Evolutionary conservation across 768 basidiomycete genomes (phyloP), one percentile per base, ranked within the genome.

Genomic region (Naganishia onofrii): DNA sequence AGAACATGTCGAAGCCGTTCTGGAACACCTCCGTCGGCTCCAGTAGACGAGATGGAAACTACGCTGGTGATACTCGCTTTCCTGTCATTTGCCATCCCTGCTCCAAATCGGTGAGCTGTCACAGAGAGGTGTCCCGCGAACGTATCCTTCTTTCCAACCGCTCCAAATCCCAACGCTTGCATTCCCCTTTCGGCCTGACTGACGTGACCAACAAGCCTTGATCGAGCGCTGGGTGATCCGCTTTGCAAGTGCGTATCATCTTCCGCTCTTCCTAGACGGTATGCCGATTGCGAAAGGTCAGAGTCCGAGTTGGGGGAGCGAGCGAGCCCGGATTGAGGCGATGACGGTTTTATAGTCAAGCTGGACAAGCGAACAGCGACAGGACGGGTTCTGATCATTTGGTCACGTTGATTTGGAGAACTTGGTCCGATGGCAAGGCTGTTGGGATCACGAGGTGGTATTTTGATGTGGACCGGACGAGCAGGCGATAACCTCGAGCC

Each of bases 151-250:
- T 55, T 55, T 4, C 3, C 19, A 23, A 12, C 48, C 23, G n/a
- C 29, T 55, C 19, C 6, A 26, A 63, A 63, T 44, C 60, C 60
- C 38, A 63, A 46, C 7, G 60, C 60, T 9, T 42, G 23, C 60
- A 63, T 63, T 6, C 60, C 60, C 31, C 17, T 42, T 23, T 42
- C 38, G 60, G 3, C 38, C 10, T n/a, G 21, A 42, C 36, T 60
- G 21, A n/a, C 19, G 31, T 17, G 42, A 38, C 58, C 42, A n/a
- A 60, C 36, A 13, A 60, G 58, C 23, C 42, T 60, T 60, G 58
- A 36, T 19, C 58, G 26, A n/a, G 19, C 36, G 12, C 8, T 7
- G 6, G 15, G 6, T 3, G 34, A 31, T n/a, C 23, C 34, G 36
- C 28, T 54, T 31, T 31, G 32, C 54, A 9, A 3, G 12, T 55